These are phyloP conservation scores for Paecilomyces dactylethromorphus DNA, from an alignment of 2,329 filamentous ascomycete species.

Conservation along the genomic window DNA sequence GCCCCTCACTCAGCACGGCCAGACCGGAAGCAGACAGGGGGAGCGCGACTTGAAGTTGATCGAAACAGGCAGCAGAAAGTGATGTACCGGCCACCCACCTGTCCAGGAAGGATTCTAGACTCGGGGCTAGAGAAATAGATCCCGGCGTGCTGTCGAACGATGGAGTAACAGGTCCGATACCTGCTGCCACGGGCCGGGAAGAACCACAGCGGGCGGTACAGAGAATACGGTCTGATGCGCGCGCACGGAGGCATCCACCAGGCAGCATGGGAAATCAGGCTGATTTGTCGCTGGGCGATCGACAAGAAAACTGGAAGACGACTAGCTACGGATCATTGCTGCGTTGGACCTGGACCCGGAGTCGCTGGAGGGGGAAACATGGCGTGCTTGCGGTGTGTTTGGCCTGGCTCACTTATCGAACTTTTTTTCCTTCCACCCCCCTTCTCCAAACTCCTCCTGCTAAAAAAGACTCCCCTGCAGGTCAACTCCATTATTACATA, in stretches of 20 bases:
- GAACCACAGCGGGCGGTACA: neutral
- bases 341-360: neutral
- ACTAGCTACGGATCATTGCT: neutral
- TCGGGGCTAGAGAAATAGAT: neutral
- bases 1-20: neutral
- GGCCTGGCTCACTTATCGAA: slow-evolving; percentile 3
- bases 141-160: neutral
- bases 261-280: neutral
- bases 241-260: neutral
- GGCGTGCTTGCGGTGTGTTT: neutral
- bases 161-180: neutral
- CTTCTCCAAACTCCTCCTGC: neutral
- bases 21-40: neutral
- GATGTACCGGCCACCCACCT: neutral
- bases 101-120: neutral
- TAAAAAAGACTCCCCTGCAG: neutral
- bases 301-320: neutral
- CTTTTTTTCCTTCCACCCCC: slow-evolving; percentile 7
- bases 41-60: neutral
- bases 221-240: neutral
- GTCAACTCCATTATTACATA: neutral
- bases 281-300: neutral
- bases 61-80: neutral
- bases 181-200: neutral
- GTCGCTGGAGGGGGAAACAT: neutral